Base-by-base conservation (phyloP, 305 asterid genomes). In the Solanum hybrid region DNA sequence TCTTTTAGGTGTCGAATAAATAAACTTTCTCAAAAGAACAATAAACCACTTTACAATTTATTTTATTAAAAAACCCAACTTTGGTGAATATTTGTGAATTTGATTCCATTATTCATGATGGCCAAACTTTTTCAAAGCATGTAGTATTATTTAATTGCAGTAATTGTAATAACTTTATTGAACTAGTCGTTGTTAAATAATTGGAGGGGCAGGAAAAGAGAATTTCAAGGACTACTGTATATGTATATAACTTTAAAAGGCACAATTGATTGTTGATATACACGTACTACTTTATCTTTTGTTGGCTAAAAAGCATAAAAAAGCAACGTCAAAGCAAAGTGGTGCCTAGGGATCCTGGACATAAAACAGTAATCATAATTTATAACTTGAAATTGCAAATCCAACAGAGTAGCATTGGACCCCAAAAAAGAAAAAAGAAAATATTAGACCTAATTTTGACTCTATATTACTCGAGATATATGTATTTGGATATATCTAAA, bases 301-400 rank as follows among this genome's bases (percentile, higher is more conserved):
- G 87, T 82, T 82, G 38, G 87, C 87, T 46, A 46, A 82, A 82
- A 82, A 82, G 38, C 87, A 82, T 46, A 82, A 82, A 82, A 82
- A 82, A 82, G 72, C 38, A 42, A 82, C 56, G 20, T 82, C 56
- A 82, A 82, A 82, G 87, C 38, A 82, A 82, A 82, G 38, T 42
- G 17, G 72, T 29, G 72, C 72, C 87, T 82, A 42, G 72, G 87
- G 87, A 82, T 82, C 87, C 26, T 42, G 17, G 13, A 9, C 26
- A 27, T 29, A 82, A 40, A 82, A 46, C 72, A 38, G 36, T 24
- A 27, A 66, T 81, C 85, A 81, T 27, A 81, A 27, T 81, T 34
- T 46, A 42, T 6, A 7, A 26, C 24, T 81, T 81, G 86, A 40
- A 80, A 40, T 29, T 42, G 27, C 16, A n/a, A 81, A 81, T 81